Evolutionary conservation across 371 early-diverging fungal genomes (phyloP), one percentile per base, ranked within the genome.

Genomic region (Rhizopus delemar): DNA sequence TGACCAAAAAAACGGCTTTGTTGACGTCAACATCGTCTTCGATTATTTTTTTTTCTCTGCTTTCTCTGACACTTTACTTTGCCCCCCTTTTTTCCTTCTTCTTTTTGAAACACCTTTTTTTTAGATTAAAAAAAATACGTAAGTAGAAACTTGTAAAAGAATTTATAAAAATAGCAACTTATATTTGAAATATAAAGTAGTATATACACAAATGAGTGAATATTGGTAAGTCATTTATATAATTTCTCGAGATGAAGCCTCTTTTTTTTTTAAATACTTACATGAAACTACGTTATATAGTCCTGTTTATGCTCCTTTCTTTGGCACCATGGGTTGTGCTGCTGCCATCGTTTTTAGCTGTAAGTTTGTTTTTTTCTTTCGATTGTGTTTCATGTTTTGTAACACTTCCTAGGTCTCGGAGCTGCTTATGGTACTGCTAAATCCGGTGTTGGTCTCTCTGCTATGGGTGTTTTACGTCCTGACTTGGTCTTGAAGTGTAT

Each of bases 401-500:
- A 51, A 9, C 41, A 34, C 41, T 35, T 34, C 12, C 46, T 68
- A 90, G 90, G 90, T 59, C 81, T 89, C 46, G 99, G 98, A 39
- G 96, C 98, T 60, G 98, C 97, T 50, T 99, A 97, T 75, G 99
- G 99, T 53, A 99, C 99, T 39, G 94, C 95, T 56, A 98, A 97
- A 77, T 90, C 98, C 48, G 99, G 98, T 46, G 88, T 97, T 48
- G 97, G 97, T 63, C 94, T 99, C 70, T 84, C 94, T 22, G 93
- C 92, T 61, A 93, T 94, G 78, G 97, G 98, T 76, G 92, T 94
- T 38, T 90, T 97, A 80, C 87, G 93, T 45, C 99, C 99, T 59
- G 92, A 94, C 59, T 83, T 96, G 53, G 89, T 97, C 61, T 88
- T 97, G 89, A 96, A 93, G 82, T 83, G 83, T 50, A 83, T 93